A percentile compares a stretch with the other conserved stretches of the same genome.
phyloP scores from a whole-genome alignment of 768 basidiomycete species.

The Russula compacta region DNA sequence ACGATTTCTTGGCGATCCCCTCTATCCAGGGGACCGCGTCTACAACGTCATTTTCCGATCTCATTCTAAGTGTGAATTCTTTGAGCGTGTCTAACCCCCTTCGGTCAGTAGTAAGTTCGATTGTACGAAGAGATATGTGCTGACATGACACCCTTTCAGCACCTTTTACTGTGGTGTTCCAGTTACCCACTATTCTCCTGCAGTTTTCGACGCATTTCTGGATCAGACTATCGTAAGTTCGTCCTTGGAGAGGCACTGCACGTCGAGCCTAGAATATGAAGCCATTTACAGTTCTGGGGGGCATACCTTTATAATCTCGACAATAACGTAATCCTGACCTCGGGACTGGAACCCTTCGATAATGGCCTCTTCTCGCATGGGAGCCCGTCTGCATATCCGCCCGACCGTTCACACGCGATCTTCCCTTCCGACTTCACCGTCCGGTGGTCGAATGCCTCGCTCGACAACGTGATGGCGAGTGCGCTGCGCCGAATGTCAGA shows the following conservation, averaged over 20 bases:
- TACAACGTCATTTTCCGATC: neutral
- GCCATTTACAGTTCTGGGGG: constrained; percentile 6
- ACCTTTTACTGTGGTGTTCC: neutral
- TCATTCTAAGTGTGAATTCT: neutral
- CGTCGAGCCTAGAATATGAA: no score
- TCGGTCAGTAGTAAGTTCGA: neutral
- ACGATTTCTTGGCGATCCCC: constrained; percentile 16
- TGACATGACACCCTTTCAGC: neutral
- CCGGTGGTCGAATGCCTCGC: constrained; percentile 15
- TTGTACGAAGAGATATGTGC: neutral
- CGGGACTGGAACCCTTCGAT: constrained; percentile 1
- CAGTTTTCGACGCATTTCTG: neutral
- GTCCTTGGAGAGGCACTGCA: no score
- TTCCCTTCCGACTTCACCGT: neutral
- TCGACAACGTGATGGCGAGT: constrained; percentile 34
- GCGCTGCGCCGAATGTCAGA: constrained; percentile 25
- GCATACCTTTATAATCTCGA: neutral
- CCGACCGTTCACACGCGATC: constrained; percentile 6
- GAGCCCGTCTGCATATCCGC: constrained; percentile 10
- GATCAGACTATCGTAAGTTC: neutral
- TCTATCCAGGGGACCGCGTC: neutral
- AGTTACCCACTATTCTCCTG: neutral
- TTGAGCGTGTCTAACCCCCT: no score
- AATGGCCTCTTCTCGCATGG: constrained; percentile 3
- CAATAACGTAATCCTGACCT: neutral